These are phyloP conservation scores for Colletotrichum lini DNA, from an alignment of 2,329 filamentous ascomycete genomes.

Conservation along the genomic window DNA sequence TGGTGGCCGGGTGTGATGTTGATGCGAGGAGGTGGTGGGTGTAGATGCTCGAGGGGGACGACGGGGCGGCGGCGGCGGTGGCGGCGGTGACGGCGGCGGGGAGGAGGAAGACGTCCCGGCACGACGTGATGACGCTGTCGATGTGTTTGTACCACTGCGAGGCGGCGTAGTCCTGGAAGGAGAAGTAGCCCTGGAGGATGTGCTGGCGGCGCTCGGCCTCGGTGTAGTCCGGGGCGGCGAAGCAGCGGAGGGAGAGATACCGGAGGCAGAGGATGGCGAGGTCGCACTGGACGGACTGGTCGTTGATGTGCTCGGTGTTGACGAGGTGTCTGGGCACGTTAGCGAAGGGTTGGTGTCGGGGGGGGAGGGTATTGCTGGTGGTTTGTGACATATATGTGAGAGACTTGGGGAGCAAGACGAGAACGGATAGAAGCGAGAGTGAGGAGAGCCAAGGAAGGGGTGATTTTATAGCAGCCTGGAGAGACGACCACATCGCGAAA, in stretches of 20 bases:
- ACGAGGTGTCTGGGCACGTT: conserved; percentile 45
- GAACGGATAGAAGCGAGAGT: too few species aligned
- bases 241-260: conserved; percentile 54
- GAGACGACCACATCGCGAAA: too few species aligned
- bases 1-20: not conserved
- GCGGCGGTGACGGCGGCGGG: not conserved
- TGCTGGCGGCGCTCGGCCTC: conserved; percentile 35
- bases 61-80: not conserved
- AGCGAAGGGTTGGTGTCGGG: too few species aligned
- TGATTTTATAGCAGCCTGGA: too few species aligned
- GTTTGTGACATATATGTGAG: too few species aligned
- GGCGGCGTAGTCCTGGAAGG: conserved; percentile 56
- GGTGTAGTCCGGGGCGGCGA: conserved; percentile 43
- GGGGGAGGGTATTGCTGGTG: too few species aligned
- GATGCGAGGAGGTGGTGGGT: not conserved
- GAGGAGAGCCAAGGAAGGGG: too few species aligned
- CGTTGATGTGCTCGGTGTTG: conserved; percentile 46
- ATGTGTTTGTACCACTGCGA: conserved; percentile 54
- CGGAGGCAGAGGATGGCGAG: conserved; percentile 51
- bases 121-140: conserved; percentile 42
- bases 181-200: conserved; percentile 49
- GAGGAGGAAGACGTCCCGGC: conserved; percentile 33
- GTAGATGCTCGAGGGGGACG: not conserved
- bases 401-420: too few species aligned
- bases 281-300: conserved; percentile 48